Evolutionary conservation across 2,329 filamentous ascomycete species (phyloP).

Genomic region (Penicillium olsonii): DNA sequence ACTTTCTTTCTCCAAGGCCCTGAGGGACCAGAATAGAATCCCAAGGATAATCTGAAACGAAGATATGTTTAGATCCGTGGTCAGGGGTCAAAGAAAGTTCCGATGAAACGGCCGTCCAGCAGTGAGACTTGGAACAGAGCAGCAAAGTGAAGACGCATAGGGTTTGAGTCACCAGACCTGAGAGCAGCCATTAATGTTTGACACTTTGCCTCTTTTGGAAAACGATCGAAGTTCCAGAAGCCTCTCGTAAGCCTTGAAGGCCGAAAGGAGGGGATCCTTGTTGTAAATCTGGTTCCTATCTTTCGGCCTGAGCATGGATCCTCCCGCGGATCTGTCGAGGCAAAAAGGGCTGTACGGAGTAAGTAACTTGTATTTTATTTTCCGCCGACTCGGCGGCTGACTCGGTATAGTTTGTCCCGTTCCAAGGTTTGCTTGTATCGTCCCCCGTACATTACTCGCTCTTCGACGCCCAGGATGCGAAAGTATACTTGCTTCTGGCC

Average conservation of each 20-base stretch:
- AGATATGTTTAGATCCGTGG: slow-evolving; percentile 20
- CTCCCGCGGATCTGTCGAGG: background rate
- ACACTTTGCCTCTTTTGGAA: slow-evolving; percentile 2
- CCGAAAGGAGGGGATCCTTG: slow-evolving; percentile 10
- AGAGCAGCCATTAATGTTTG: background rate
- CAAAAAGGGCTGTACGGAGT: no score
- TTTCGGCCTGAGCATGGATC: slow-evolving; percentile 9
- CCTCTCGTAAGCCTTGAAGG: background rate
- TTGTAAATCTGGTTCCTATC: slow-evolving; percentile 12
- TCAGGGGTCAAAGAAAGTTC: slow-evolving; percentile 5
- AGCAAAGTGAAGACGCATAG: background rate
- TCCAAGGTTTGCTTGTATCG: no score
- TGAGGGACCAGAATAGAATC: slow-evolving; percentile 6
- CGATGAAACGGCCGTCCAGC: slow-evolving; percentile 9
- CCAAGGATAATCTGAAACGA: slow-evolving; percentile 10
- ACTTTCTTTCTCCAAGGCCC: background rate
- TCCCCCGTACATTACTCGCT: no score
- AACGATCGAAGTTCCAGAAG: slow-evolving; percentile 7
- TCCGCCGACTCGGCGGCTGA: background rate
- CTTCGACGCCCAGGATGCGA: no score
- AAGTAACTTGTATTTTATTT: background rate
- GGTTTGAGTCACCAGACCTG: slow-evolving; percentile 8
- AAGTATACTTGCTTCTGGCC: background rate
- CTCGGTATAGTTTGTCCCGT: no score
- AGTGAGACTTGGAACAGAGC: slow-evolving; percentile 3